Evolutionary conservation across 805 yeast species (phyloP).

Genomic region (Kazachstania psychrophila): DNA sequence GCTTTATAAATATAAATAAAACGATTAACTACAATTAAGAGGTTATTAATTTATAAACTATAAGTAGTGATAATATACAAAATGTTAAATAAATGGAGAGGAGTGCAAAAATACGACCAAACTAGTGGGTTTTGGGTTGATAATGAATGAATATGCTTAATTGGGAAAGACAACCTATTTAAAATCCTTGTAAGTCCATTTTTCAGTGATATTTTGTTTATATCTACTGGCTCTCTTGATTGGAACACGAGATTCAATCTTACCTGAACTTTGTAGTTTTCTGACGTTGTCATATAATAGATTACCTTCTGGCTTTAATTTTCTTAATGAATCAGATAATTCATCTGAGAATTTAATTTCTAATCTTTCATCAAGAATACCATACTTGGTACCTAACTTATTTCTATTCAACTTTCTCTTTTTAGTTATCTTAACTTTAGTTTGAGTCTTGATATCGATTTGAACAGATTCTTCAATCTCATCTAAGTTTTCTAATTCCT

Average conservation of each 20-base stretch:
- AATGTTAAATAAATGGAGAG: no score
- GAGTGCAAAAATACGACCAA: no score
- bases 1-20: no score
- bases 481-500: constrained; percentile 46
- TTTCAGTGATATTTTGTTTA: constrained; percentile 72
- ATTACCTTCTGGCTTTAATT: constrained; percentile 85
- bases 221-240: constrained; percentile 53
- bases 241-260: constrained; percentile 75
- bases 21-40: no score
- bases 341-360: constrained; percentile 86
- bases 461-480: constrained; percentile 26
- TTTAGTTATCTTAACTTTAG: constrained; percentile 17
- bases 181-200: constrained; percentile 89
- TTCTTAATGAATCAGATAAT: constrained; percentile 73
- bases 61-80: no score
- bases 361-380: constrained; percentile 39
- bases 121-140: neutral
- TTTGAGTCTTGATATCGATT: constrained; percentile 10
- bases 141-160: neutral
- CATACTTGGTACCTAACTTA: constrained; percentile 38
- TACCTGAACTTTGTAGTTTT: constrained; percentile 74
- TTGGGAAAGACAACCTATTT: no score
- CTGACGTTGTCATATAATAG: constrained; percentile 73
- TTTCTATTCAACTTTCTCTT: constrained; percentile 29
- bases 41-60: no score